Evolutionary conservation across 176 grass and related monocot genomes (phyloP), one percentile per base, ranked within the genome.

Genomic region (Poa pratensis): DNA sequence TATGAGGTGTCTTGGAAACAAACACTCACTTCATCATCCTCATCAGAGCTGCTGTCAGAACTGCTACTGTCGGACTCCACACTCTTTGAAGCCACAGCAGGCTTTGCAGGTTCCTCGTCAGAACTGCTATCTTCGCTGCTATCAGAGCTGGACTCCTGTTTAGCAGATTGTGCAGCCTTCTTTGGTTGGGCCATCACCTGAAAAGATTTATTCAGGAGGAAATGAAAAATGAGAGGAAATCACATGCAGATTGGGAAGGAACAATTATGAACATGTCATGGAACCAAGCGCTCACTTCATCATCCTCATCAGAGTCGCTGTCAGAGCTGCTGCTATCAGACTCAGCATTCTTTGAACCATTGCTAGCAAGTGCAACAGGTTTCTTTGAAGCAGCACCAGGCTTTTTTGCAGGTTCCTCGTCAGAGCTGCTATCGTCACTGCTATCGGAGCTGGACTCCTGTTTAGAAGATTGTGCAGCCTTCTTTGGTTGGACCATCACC

Each of bases 351-450:
- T 90, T 93, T 19, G 84, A 90, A 76, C 91, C 91, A 78, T 93
- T 90, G 60, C 42, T 87, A 57, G 72, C 79, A n/a, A 19, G 50
- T 42, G 73, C 45, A 73, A 23, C 64, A 49, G 86, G 66, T 73
- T 87, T 78, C 53, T 83, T 87, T 48, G 57, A 54, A 85, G 77
- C 11, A 17, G 84, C 58, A 80, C 59, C 66, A 32, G 71, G 55
- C 75, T 88, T 94, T 73, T 97, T 93, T 35, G 83, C 73, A 77
- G 87, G 77, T 82, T 89, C 91, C 50, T 90, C 79, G 48, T 90
- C 84, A n/a, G 79, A 79, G 9, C 73, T 78, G 45, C 60, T 89
- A 9, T 86, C 83, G 69, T 85, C 82, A 7, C 87, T 89, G 87
- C 60, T 94, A 26, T 82, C 87, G 48, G 86, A 90, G 35, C 81